phyloP scores from a whole-genome alignment of 73 alveolate species.

The Paramecium bursaria region DNA sequence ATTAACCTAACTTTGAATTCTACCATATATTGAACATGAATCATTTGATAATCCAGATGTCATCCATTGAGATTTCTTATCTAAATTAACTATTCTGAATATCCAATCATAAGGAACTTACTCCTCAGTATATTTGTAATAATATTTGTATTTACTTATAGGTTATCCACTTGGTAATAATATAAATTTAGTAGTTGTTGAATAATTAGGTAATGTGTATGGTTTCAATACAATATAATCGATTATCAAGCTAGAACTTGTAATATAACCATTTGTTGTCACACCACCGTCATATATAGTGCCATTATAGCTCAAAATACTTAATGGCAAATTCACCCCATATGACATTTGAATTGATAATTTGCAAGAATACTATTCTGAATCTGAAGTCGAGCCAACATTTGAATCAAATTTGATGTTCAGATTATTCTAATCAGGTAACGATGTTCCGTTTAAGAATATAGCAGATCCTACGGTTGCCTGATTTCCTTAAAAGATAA shows the following conservation, averaged over 20 bases:
- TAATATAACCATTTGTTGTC: background rate
- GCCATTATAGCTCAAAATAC: background rate
- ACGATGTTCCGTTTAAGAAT: background rate
- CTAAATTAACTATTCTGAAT: conserved; percentile 24
- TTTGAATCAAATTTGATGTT: too few species aligned
- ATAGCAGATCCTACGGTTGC: conserved; percentile 29
- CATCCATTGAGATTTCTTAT: background rate
- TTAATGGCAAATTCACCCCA: background rate
- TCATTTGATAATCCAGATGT: conserved; percentile 1
- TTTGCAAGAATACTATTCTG: too few species aligned
- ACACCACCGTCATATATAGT: conserved; percentile 4
- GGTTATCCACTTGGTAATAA: conserved; percentile 30
- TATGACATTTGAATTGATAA: background rate
- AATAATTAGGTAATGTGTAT: background rate
- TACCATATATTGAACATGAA: background rate
- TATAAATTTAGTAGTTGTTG: background rate
- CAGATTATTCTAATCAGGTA: background rate
- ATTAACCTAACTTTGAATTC: background rate
- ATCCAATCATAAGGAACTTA: conserved; percentile 49
- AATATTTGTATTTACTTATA: conserved; percentile 7
- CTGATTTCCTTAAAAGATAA: background rate
- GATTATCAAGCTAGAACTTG: background rate
- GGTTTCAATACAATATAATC: background rate
- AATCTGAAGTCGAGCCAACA: too few species aligned
- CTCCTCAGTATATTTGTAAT: conserved; percentile 15